These are phyloP conservation scores for Chalciporus sphaerocephalus DNA, from an alignment of 768 basidiomycete genomes.

Conservation along the genomic window DNA sequence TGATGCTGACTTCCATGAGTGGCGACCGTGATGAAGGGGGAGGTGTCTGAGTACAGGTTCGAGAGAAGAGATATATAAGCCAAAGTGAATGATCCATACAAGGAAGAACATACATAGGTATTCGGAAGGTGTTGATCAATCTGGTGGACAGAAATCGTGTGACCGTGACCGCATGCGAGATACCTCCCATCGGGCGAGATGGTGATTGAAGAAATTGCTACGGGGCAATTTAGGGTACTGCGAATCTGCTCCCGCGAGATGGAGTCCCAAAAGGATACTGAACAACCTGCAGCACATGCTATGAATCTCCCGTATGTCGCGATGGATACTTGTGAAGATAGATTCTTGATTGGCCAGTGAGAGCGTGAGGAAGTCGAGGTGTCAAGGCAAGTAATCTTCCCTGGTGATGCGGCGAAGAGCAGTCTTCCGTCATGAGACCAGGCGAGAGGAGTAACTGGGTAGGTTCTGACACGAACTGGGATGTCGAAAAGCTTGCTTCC, in stretches of 20 bases:
- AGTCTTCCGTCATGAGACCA: not conserved
- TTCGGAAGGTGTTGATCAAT: constrained; percentile 3
- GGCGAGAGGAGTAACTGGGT: not conserved
- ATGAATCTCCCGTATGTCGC: not conserved
- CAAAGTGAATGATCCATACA: not conserved
- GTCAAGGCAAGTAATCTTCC: not conserved
- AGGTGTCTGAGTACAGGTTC: not conserved
- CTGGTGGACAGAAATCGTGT: not conserved
- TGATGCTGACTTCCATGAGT: not conserved
- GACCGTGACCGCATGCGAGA: not conserved
- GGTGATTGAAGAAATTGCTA: not conserved
- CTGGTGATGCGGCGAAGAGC: not conserved
- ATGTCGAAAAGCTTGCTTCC: not conserved
- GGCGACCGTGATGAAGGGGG: constrained; percentile 2
- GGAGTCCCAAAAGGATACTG: not conserved
- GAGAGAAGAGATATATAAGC: not conserved
- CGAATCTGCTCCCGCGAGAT: not conserved
- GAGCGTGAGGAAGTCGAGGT: not conserved
- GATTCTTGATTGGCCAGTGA: not conserved
- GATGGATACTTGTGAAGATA: not conserved
- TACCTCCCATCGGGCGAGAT: not conserved
- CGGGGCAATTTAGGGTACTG: not conserved
- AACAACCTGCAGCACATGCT: not conserved
- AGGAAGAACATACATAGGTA: constrained; percentile 2
- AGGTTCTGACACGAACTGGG: not conserved